Conservation (phyloP, 306 rosid genomes). For the Amphicarpaea edgeworthii region DNA sequence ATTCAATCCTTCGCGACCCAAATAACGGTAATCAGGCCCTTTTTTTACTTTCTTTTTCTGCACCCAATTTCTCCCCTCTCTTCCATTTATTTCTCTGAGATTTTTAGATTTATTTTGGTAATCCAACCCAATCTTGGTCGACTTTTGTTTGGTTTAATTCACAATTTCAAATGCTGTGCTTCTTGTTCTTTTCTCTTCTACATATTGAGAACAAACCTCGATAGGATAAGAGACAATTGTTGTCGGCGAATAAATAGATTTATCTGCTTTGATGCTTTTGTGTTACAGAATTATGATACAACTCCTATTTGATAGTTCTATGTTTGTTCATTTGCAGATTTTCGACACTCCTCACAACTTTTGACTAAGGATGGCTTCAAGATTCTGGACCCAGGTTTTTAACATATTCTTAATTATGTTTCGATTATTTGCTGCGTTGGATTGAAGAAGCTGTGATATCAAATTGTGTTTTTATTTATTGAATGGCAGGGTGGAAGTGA, state of each 20-base stretch:
- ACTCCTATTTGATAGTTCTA: background rate
- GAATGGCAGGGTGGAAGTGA: conserved; percentile 72
- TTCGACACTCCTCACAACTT: background rate
- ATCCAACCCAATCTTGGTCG: too few species aligned
- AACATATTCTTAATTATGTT: background rate
- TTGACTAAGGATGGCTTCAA: conserved; percentile 49
- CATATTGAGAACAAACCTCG: background rate
- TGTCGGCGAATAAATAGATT: background rate
- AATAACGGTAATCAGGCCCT: too few species aligned
- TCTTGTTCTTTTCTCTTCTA: background rate
- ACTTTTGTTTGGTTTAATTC: too few species aligned
- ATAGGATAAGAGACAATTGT: background rate
- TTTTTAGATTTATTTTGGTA: too few species aligned
- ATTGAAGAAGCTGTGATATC: background rate
- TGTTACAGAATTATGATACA: background rate
- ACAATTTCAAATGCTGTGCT: too few species aligned
- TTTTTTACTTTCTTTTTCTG: too few species aligned
- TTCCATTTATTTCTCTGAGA: too few species aligned
- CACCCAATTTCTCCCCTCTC: too few species aligned
- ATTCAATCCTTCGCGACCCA: too few species aligned
- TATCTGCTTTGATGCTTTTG: background rate
- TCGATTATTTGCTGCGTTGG: background rate
- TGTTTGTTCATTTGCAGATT: conserved; percentile 26
- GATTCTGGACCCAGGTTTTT: conserved; percentile 60
- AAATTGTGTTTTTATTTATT: background rate